Evolutionary conservation across 495 filamentous ascomycete species (phyloP), one percentile per base, ranked within the genome.

Genomic region (Geopyxis carbonaria): DNA sequence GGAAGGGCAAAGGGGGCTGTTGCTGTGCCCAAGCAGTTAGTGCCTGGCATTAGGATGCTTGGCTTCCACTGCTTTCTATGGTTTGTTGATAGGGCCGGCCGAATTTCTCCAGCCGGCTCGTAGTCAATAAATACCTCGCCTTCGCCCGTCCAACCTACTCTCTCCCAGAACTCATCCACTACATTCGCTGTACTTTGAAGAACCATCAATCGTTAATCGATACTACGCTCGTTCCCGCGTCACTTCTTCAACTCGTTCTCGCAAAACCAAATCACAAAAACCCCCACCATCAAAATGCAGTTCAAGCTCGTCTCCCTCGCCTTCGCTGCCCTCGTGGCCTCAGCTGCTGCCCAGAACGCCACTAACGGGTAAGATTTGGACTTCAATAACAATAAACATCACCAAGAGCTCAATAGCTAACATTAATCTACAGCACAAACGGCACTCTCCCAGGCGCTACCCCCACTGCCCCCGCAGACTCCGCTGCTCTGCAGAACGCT

Each of bases 281-380:
- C 28, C 25, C 8, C 39, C 37, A 22, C 15, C 13, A 22, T 56
- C 51, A 55, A 46, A 47, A 56, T 56, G 52, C 52, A 56, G 46
- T 47, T 56, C 38, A 56, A 55, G 27, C 23, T 55, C 28, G 43
- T 44, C 36, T 41, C 50, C 23, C 35, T 56, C 42, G 42, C 45
- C 32, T 21, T 54, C 24, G 40, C 52, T 31, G 41, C 52, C 28
- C 51, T 56, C 29, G 52, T 56, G 28, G 52, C 52, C 28, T 33
- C 51, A 10, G 51, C 51, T 45, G 47, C 52, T 31, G 52, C 52
- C 28, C 22, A 42, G 18, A 47, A 55, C 41, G 14, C 22, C 11
- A 54, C 46, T 29, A 44, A 43, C 30, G 18, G 32, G 50, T 54
- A 41, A 20, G 23, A 28, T 33, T 30, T n/a, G n/a, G 19, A 13